Base-by-base conservation (phyloP, 257 asterid species). In the Catharanthus roseus region DNA sequence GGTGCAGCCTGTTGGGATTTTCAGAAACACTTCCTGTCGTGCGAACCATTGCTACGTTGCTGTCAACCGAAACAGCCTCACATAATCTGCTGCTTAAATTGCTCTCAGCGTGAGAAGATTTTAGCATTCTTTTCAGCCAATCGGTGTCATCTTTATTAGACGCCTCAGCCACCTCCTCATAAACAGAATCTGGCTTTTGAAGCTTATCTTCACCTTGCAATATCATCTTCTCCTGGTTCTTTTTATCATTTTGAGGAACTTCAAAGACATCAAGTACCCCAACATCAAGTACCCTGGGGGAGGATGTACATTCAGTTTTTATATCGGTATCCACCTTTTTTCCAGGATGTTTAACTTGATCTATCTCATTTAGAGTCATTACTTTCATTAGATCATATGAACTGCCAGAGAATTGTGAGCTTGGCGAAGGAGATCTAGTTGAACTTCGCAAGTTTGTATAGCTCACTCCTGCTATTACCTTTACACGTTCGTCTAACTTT, bases 221-320 rank as follows among this genome's bases (percentile, higher is more conserved):
- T 50, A 68, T 65, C 6, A 15, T 74, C 81, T 80, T 79, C 45
- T 65, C 76, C 33, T 69, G 69, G 26, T 64, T 78, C 63, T 68
- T 69, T 72, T 76, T 54, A 28, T 80, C 92, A 33, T 51, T 81
- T 72, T 85, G 92, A 9, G 99, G 99, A 42, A 93, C 99, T 77
- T 93, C 99, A 38, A 91, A 93, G 51, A 93, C 97, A 85, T 93
- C 97, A 75, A 84, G 90, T 26, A 88, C 83, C 18, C 68, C 85
- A 1, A 93, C 97, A 85, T 93, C 97, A 75, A 84, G 90, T 26
- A 88, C 83, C 18, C 68, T 84, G 0, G 86, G 83, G 18, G 85
- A 82, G 75, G 82, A 53, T 44, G 84, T 74, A 31, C 68, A 47
- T 45, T 82, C 84, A 68, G 68, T 56, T 36, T 70, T 75, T 0